Base-by-base conservation (phyloP, 2,329 filamentous ascomycete species). In the Hypoxylon rubiginosum region DNA sequence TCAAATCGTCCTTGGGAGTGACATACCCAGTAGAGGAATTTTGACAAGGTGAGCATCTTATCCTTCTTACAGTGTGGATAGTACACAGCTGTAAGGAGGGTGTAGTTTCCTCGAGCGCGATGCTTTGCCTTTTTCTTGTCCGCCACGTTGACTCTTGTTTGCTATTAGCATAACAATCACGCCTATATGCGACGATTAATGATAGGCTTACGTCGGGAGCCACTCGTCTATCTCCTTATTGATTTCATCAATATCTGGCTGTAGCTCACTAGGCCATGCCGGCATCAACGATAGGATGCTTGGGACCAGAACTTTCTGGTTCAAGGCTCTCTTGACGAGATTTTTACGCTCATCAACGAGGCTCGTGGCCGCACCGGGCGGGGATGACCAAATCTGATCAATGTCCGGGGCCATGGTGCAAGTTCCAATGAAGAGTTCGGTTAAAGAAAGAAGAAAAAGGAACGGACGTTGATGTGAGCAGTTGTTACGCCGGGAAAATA, bases 11-110 rank as follows among this genome's bases (percentile, higher is more conserved):
- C 3, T 17, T 10, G 39, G 6, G 17, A 34, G 3, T 8, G 6
- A 62, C 70, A 21, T 66, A 74, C 72, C 75, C 73, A 76, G 53
- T 75, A 77, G 11, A 75, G 62, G 36, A 74, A 77, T 24, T 76
- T 61, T 9, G 69, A 19, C n/a, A 77, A 61, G 2, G 56, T 54
- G 19, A 77, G 62, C 65, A 75, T 68, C 58, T 73, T 74, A 6
- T 77, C 71, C 48, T 70, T 74, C 57, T 68, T 72, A 50, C 73
- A 75, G 55, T 74, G 54, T 8, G 75, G 73, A 21, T 75, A 76
- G 53, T 74, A 76, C 6, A 71, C 67, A 1, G 71, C 71, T 15
- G 75, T 64, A 26, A 75, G 66, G 1, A 75, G 43, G 2, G 71
- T 70, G n/a, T 76, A 75, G 51, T 76, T 69, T 15, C 73, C 73